Base-by-base conservation (phyloP, 1,139 yeast species). In the Saccharomyces hybrid region DNA sequence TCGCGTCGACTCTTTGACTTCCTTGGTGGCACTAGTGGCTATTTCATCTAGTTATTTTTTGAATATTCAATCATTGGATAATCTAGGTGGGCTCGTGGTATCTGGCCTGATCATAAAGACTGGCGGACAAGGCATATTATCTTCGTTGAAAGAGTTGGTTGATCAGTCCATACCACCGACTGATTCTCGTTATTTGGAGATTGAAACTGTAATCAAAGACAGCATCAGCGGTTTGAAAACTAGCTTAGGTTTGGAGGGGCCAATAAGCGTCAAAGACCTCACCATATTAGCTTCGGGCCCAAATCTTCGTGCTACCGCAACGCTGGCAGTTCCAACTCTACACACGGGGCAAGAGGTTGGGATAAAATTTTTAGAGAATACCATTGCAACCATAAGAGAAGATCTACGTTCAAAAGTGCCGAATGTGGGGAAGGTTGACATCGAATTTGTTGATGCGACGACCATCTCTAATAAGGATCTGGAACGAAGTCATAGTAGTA, bases 1-100 rank as follows among this genome's bases (percentile, higher is more conserved):
- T 67, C 79, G 99, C 60, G 91, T 93, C n/a, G 99, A 93, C 69
- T 86, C 96, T 1, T 71, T 93, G 62, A 95, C 98, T 0, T 90
- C 97, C 0, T 78, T 87, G 44, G 98, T 93, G 8, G 98, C 99
- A 0, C 79, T 91, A 27, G 79, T 84, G 4, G 90, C 98, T 0
- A 95, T 93, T 53, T 81, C 95, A 0, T 85, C 95, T 2, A 96
- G 96, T 31, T 84, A 86, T 60, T 73, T 88, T 58, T 80, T 89
- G 59, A 80, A 84, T 59, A 78, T 89, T 49, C 83, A 82, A 46
- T 89, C 97, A 86, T 74, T 93, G 54, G 99, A 93, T 68, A 84
- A 97, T 2, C 78, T 89, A 53, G 99, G 98, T 57, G 99, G 98
- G 0, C 71, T 91, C 29, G 69, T 89, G 6, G 98, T 93, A 6